Evolutionary conservation across 2,329 filamentous ascomycete genomes (phyloP).

Genomic region (Colletotrichum eleusines): DNA sequence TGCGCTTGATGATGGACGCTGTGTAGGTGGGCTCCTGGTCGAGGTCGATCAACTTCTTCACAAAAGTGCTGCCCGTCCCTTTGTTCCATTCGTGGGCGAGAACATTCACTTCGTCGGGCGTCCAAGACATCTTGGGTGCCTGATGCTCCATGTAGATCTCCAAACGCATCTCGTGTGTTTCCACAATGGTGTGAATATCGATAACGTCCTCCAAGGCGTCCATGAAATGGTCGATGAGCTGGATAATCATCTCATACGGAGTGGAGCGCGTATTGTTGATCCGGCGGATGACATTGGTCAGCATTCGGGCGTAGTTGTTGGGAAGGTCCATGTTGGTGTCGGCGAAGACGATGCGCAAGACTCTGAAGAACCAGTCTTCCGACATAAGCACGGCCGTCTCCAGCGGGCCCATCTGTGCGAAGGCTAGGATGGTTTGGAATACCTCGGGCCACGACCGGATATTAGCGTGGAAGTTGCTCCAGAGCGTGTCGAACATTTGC

Average conservation of each 20-base stretch:
- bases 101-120: constrained; percentile 58
- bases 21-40: constrained; percentile 67
- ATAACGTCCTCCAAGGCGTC: constrained; percentile 56
- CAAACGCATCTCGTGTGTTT: constrained; percentile 56
- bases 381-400: constrained; percentile 72
- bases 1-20: constrained; percentile 66
- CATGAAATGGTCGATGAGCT: constrained; percentile 61
- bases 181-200: constrained; percentile 52
- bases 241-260: constrained; percentile 66
- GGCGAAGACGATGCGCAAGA: constrained; percentile 71
- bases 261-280: constrained; percentile 61
- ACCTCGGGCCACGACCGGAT: constrained; percentile 81
- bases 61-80: constrained; percentile 63
- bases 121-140: constrained; percentile 56
- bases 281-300: constrained; percentile 64
- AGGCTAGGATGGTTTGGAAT: constrained; percentile 77
- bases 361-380: constrained; percentile 69
- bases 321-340: constrained; percentile 66
- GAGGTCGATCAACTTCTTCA: constrained; percentile 74
- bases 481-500: constrained; percentile 66
- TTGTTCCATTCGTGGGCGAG: constrained; percentile 58
- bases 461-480: constrained; percentile 71
- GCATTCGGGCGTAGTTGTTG: constrained; percentile 67
- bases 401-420: constrained; percentile 70
- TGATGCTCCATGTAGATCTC: constrained; percentile 48